These are phyloP conservation scores for Aspergillus brasiliensis DNA, from an alignment of 2,329 filamentous ascomycete genomes.

Conservation along the genomic window DNA sequence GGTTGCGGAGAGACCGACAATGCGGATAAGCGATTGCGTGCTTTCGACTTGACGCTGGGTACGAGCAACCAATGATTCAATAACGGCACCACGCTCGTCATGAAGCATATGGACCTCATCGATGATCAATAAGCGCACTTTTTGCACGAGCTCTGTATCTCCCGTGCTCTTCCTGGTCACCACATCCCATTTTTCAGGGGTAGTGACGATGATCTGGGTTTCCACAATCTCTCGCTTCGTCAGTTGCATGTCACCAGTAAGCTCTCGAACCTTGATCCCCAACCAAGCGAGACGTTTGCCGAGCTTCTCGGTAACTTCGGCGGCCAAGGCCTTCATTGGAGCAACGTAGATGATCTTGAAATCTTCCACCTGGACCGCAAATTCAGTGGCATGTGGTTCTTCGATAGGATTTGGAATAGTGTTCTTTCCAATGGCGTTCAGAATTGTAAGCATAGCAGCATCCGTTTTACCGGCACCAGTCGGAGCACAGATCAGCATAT, in stretches of 20 bases:
- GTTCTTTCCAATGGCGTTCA: conserved; percentile 88
- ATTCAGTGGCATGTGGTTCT: conserved; percentile 71
- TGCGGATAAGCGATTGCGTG: conserved; percentile 94
- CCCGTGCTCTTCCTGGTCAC: conserved; percentile 96
- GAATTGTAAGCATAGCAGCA: conserved; percentile 92
- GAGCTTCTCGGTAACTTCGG: conserved; percentile 93
- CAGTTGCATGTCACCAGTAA: conserved; percentile 98
- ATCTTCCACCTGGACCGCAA: conserved; percentile 78
- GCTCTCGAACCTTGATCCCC: conserved; percentile 85
- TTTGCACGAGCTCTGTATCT: conserved; percentile 95
- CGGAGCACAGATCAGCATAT: conserved; percentile 97
- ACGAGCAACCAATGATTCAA: conserved; percentile 92
- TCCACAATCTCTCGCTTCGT: conserved; percentile 94
- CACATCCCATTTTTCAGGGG: conserved; percentile 99
- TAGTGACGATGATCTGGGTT: conserved; percentile 97
- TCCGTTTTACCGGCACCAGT: conserved; percentile 99
- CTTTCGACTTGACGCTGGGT: conserved; percentile 97
- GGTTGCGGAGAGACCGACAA: conserved; percentile 92
- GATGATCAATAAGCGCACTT: conserved; percentile 92
- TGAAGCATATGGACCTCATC: conserved; percentile 99
- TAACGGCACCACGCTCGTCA: conserved; percentile 91
- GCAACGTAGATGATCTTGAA: conserved; percentile 99
- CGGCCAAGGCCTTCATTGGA: conserved; percentile 97
- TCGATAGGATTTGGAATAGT: conserved; percentile 77
- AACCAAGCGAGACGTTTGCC: conserved; percentile 92